A percentile compares a stretch with the other conserved stretches of the same genome.
Conservation (phyloP, 768 basidiomycete genomes). For the Lentinula boryana region DNA sequence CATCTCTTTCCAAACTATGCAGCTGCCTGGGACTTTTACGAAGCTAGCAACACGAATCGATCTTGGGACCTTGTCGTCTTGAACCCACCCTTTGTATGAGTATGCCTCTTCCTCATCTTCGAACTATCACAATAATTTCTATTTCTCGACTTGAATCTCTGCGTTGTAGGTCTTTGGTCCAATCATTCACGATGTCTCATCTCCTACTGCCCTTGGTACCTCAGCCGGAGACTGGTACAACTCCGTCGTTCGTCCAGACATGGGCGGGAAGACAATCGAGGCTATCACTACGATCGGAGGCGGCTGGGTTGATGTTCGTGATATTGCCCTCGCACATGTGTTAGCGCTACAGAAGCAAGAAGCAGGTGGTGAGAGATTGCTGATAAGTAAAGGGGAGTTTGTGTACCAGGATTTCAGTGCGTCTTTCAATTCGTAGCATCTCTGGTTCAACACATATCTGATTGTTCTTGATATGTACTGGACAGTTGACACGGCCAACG, state of each 20-base stretch:
- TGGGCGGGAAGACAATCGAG: slow-evolving; percentile 5
- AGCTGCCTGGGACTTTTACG: slow-evolving; percentile 48
- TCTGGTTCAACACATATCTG: neutral
- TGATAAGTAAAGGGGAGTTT: slow-evolving; percentile 24
- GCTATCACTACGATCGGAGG: neutral
- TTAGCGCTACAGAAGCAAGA: slow-evolving; percentile 36
- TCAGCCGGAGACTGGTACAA: slow-evolving; percentile 23
- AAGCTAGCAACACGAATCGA: slow-evolving; percentile 23
- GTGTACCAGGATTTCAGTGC: slow-evolving; percentile 31
- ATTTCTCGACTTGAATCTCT: neutral
- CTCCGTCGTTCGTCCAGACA: slow-evolving; percentile 14
- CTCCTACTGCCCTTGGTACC: slow-evolving; percentile 20
- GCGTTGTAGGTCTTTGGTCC: slow-evolving; percentile 17
- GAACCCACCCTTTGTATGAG: slow-evolving; percentile 33
- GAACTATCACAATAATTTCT: neutral
- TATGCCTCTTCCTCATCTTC: neutral
- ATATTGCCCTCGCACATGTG: slow-evolving; percentile 43
- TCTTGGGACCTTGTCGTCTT: slow-evolving; percentile 33
- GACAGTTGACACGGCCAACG: slow-evolving; percentile 28
- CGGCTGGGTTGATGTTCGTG: slow-evolving; percentile 36
- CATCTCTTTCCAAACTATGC: no score
- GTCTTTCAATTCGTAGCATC: slow-evolving; percentile 5
- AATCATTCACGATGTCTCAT: slow-evolving; percentile 20
- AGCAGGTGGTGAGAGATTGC: slow-evolving; percentile 44
- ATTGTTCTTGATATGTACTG: neutral